phyloP scores from a whole-genome alignment of 805 yeast genomes.

The Cyberlindnera galapagoensis region DNA sequence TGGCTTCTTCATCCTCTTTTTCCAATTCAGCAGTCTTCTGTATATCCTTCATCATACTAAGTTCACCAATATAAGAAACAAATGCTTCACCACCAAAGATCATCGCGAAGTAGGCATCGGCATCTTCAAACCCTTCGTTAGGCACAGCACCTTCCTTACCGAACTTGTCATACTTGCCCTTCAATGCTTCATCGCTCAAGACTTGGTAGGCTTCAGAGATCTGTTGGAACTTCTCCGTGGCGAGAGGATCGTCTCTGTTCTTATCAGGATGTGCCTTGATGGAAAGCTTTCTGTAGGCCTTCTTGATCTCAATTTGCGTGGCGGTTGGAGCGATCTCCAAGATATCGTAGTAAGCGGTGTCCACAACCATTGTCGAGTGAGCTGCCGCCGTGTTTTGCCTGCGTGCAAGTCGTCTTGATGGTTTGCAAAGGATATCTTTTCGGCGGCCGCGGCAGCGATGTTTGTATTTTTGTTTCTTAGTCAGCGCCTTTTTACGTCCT shows the following conservation, averaged over 20 bases:
- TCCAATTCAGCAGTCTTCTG: slow-evolving; percentile 51
- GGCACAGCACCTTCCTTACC: slow-evolving; percentile 73
- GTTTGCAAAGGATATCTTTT: too few species aligned
- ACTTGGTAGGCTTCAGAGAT: slow-evolving; percentile 73
- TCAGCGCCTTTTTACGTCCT: too few species aligned
- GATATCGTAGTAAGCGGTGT: slow-evolving; percentile 65
- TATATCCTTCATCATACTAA: slow-evolving; percentile 70
- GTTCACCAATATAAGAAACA: slow-evolving; percentile 80
- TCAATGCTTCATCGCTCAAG: slow-evolving; percentile 53
- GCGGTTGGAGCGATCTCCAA: slow-evolving; percentile 54
- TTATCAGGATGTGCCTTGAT: slow-evolving; percentile 76
- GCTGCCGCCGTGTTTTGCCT: not conserved
- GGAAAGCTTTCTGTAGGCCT: slow-evolving; percentile 74
- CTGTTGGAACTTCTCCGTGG: slow-evolving; percentile 62
- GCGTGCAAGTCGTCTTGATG: too few species aligned
- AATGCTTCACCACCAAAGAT: slow-evolving; percentile 91
- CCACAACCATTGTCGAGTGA: slow-evolving; percentile 51
- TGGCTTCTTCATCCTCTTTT: slow-evolving; percentile 39
- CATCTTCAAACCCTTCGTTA: slow-evolving; percentile 66
- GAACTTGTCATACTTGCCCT: slow-evolving; percentile 65
- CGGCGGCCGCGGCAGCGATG: too few species aligned
- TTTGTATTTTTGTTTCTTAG: too few species aligned
- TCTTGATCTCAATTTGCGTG: slow-evolving; percentile 61
- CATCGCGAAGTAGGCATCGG: slow-evolving; percentile 61
- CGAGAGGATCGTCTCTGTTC: slow-evolving; percentile 68